Base-by-base conservation (phyloP, 208 protist species). In the Trypanosoma vivax region DNA sequence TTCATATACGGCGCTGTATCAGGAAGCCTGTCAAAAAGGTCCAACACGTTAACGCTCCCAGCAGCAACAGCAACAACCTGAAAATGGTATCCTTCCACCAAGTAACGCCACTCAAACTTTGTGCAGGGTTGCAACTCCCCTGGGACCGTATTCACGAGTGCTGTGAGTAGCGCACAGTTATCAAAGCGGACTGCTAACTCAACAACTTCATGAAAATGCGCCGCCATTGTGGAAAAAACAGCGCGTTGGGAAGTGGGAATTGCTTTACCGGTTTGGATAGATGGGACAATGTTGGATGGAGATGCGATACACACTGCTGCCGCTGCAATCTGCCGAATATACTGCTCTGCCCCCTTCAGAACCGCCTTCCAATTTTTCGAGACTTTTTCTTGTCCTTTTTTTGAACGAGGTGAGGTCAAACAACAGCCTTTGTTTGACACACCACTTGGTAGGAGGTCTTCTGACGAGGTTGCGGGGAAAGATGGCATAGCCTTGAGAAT, bases 131-230 rank as follows among this genome's bases (percentile, higher is more conserved):
- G 31, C n/a, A 67, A 33, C 11, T 52, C 37, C 30, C 19, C 37
- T 18, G 70, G 38, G 79, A n/a, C 2, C 50, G 45, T 19, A 80
- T 60, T 50, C 37, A 87, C 58, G 28, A 88, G 63, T 23, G 76
- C 41, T 2, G 21, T 28, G n/a, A 91, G 42, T 3, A 83, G 62
- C 23, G 67, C 34, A 25, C 68, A 67, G 48, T 88, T 70, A 47
- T 91, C 83, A 73, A 75, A 91, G 42, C 83, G 79, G 13, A 87
- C 76, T 5, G 79, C 57, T 1, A 91, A 65, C 58, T 91, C 83
- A 31, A 87, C 50, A 5, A 80, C 66, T 52, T 88, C 83, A 41
- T 73, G 55, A 46, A 67, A 67, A 52, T 60, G 60, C 16, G 21
- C 42, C 0, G 51, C 51, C 60, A 67, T 67, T 2, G 38, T n/a